Conservation (phyloP, 1,284 basidiomycete species). For the Austropuccinia psidii region DNA sequence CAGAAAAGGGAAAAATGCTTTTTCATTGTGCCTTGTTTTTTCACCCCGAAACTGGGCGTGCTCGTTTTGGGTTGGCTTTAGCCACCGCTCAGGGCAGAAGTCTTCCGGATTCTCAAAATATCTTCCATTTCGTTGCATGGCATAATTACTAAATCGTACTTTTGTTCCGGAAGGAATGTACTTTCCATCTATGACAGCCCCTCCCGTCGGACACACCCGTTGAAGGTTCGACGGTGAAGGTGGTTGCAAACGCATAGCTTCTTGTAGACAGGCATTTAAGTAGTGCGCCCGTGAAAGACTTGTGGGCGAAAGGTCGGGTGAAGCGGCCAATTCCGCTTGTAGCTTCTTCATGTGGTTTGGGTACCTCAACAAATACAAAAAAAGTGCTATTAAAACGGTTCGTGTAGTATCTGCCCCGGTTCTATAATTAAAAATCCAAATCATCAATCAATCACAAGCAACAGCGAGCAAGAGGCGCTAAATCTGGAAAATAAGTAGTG, state of each 20-base stretch:
- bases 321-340: constrained; percentile 42
- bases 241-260: constrained; percentile 45
- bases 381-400: constrained; percentile 42
- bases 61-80: constrained; percentile 39
- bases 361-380: constrained; percentile 43
- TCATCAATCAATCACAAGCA: not conserved
- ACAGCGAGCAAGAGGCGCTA: not conserved
- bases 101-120: constrained; percentile 41
- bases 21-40: constrained; percentile 30
- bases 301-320: constrained; percentile 40
- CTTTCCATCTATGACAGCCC: constrained; percentile 42
- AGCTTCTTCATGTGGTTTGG: constrained; percentile 40
- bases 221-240: constrained; percentile 45
- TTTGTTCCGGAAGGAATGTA: constrained; percentile 43
- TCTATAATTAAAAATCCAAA: not conserved
- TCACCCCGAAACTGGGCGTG: constrained; percentile 36
- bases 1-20: constrained; percentile 24
- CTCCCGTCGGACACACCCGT: constrained; percentile 43
- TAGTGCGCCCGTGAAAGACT: constrained; percentile 41
- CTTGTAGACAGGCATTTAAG: constrained; percentile 46
- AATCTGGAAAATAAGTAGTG: not conserved
- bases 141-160: constrained; percentile 44
- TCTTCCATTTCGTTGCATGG: constrained; percentile 42
- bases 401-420: constrained; percentile 45
- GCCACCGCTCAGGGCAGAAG: constrained; percentile 44